Base-by-base conservation (phyloP, 176 grass and related monocot genomes). In the Avena atlantica region DNA sequence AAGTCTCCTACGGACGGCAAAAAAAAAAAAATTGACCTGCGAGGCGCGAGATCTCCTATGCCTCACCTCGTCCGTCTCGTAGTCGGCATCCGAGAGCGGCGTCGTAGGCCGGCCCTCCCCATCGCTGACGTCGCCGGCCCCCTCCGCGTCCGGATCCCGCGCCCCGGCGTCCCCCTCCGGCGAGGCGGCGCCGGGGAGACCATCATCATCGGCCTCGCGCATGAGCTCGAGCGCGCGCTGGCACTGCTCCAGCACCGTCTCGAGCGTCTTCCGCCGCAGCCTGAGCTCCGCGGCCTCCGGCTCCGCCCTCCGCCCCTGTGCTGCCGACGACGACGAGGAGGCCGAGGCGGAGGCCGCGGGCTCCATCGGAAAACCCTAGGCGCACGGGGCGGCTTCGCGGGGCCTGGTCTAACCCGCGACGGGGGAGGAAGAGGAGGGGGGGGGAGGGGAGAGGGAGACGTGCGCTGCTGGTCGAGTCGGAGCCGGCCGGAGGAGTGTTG, bases 221-320 rank as follows among this genome's bases (percentile, higher is more conserved):
- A 91, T 79, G 55, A 86, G 45, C 45, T 92, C 92, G 40, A 93
- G 84, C 13, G 90, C 88, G 73, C 68, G 84, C 87, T 87, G 87
- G 85, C 95, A 95, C 91, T 97, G 92, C 75, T 93, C 90, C 67
- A 97, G 91, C 68, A 97, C 91, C 82, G 88, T 77, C 89, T 91
- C 88, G 27, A 97, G 83, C 68, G 92, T 94, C 88, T 42, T 82
- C 91, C 87, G 84, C 78, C 90, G 86, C 83, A 92, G 72, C 76
- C 78, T 86, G 75, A 89, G 84, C 85, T 89, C 84, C 42, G 69
- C 86, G 23, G 29, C 68, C 84, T 76, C 81, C 59, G 48, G 80
- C 53, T 7, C 51, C 69, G 23, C 66, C 65, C 24, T 68, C 87
- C 71, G 12, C 49, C 53, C 69, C 81, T 0, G 51, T 77, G 75